Percentiles rank a stretch among this genome's conserved stretches.
Evolutionary conservation across 2,329 filamentous ascomycete genomes (phyloP).

Genomic region (Lecanosticta acicola): DNA sequence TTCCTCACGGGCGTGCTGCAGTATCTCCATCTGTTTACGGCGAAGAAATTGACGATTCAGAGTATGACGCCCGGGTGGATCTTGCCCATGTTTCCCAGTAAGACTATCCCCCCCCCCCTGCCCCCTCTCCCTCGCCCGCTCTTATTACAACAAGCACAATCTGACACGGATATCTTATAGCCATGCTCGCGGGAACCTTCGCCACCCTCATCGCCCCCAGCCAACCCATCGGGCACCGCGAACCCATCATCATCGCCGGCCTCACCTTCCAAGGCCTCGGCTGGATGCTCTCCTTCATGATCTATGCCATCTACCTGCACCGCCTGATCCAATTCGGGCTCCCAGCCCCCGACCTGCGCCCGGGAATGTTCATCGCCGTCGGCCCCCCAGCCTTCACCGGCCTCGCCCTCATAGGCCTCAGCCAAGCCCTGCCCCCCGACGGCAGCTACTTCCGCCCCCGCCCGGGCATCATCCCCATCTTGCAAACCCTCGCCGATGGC

Average conservation of each 20-base stretch:
- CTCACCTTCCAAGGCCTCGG: constrained; percentile 43
- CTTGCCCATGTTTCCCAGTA: constrained; percentile 16
- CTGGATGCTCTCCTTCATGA: constrained; percentile 39
- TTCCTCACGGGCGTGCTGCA: constrained; percentile 57
- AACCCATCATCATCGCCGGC: constrained; percentile 41
- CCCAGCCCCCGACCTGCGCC: constrained; percentile 37
- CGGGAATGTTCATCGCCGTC: constrained; percentile 50
- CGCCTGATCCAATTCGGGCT: constrained; percentile 40
- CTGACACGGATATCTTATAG: constrained; percentile 17
- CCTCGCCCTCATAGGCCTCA: constrained; percentile 24
- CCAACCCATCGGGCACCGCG: constrained; percentile 29
- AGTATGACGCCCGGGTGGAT: constrained; percentile 24
- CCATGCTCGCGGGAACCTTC: constrained; percentile 15
- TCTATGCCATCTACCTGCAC: constrained; percentile 40
- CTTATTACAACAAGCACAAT: constrained; percentile 53
- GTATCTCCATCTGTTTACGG: constrained; percentile 24
- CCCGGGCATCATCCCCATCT: constrained; percentile 16
- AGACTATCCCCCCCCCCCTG: no score
- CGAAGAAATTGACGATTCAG: constrained; percentile 18
- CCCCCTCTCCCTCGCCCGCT: no score
- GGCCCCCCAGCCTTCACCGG: constrained; percentile 36
- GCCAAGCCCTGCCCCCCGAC: constrained; percentile 16
- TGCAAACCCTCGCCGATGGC: constrained; percentile 24
- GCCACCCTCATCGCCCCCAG: constrained; percentile 7
- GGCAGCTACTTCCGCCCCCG: constrained; percentile 22